Conservation (phyloP, 2,329 filamentous ascomycete genomes). For the Orbilia oligospora region DNA sequence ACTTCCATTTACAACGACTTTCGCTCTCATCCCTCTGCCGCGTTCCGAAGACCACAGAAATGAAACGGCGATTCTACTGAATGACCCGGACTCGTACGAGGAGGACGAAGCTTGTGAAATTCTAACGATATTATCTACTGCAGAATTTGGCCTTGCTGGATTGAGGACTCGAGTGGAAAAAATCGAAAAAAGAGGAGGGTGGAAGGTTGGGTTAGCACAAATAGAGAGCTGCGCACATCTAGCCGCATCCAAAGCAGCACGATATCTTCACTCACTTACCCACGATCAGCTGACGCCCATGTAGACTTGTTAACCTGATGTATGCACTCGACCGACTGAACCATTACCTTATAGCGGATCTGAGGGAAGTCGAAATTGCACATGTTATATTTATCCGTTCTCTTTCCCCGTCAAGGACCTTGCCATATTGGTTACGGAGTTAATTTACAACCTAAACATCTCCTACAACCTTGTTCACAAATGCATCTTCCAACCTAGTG, state of each 20-base stretch:
- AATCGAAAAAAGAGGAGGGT: slow-evolving; percentile 87
- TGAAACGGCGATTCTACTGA: slow-evolving; percentile 75
- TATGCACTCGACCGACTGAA: background rate
- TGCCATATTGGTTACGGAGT: background rate
- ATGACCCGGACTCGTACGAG: slow-evolving; percentile 91
- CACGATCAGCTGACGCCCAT: slow-evolving; percentile 9
- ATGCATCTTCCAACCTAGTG: slow-evolving; percentile 84
- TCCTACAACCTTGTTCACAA: slow-evolving; percentile 83
- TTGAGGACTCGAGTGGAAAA: slow-evolving; percentile 75
- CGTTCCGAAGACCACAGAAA: background rate
- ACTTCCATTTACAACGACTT: slow-evolving; percentile 82
- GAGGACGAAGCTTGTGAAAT: slow-evolving; percentile 85
- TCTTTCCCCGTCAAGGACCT: background rate
- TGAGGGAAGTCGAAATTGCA: background rate
- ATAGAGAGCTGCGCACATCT: slow-evolving; percentile 22
- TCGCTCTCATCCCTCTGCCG: slow-evolving; percentile 72
- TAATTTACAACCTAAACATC: slow-evolving; percentile 18
- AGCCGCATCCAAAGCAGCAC: slow-evolving; percentile 24
- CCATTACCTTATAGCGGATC: background rate
- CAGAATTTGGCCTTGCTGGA: slow-evolving; percentile 68
- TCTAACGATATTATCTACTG: slow-evolving; percentile 75
- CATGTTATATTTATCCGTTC: background rate
- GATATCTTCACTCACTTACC: slow-evolving; percentile 1
- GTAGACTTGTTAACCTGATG: background rate
- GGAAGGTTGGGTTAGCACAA: slow-evolving; percentile 33